Conservation (phyloP, 75 land plant genomes). For the Ceratopteris richardii region DNA sequence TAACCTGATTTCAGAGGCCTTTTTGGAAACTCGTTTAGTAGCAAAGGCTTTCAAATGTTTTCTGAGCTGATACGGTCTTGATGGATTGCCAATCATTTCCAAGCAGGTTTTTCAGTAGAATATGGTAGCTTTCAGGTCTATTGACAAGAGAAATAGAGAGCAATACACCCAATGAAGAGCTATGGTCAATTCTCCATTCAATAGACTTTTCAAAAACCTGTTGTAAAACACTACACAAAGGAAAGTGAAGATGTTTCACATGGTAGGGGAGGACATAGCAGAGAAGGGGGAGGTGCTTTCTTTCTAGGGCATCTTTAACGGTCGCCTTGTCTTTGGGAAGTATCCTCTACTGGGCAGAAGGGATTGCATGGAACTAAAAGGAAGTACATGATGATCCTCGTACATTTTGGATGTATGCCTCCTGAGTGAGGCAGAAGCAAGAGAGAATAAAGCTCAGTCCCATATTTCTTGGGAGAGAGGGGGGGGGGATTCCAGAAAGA, state of each 20-base stretch:
- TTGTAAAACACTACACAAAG: slow-evolving; percentile 77
- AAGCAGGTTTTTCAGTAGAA: slow-evolving; percentile 56
- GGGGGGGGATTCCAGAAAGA: no score
- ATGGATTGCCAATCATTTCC: slow-evolving; percentile 77
- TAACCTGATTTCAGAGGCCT: slow-evolving; percentile 85
- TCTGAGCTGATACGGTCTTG: slow-evolving; percentile 66
- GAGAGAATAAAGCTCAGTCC: no score
- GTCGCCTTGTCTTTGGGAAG: no score
- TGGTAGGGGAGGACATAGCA: no score
- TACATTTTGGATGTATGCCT: no score
- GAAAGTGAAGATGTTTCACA: slow-evolving; percentile 26
- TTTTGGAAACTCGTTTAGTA: slow-evolving; percentile 81
- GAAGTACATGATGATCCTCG: no score
- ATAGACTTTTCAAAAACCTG: slow-evolving; percentile 86
- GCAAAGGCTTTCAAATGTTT: slow-evolving; percentile 83
- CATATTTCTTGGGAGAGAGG: no score
- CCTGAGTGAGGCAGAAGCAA: no score
- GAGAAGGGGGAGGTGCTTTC: no score
- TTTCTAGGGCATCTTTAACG: no score
- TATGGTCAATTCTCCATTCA: slow-evolving; percentile 94
- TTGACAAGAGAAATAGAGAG: slow-evolving; percentile 15
- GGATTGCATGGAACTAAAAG: no score
- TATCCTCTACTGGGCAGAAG: no score
- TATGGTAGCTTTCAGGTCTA: slow-evolving; percentile 47
- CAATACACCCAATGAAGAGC: slow-evolving; percentile 34